These are phyloP conservation scores for Blastocystis sp. DNA, from an alignment of 352 stramenopile species.

Conservation along the genomic window DNA sequence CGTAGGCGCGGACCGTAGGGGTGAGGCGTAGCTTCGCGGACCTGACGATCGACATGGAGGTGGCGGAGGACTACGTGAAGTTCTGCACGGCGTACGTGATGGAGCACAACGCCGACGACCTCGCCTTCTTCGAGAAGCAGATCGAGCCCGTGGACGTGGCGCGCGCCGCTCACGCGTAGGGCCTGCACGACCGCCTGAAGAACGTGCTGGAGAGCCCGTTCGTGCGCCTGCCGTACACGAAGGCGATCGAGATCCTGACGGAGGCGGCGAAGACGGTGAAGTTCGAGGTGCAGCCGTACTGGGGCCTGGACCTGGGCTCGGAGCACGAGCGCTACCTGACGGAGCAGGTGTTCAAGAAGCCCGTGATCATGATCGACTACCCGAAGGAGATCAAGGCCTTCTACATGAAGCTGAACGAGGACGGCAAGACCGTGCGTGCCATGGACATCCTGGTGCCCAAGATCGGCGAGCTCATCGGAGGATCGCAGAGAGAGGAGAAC, in stretches of 20 bases:
- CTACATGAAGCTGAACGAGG: slow-evolving; percentile 96
- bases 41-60: slow-evolving; percentile 87
- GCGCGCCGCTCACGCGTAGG: slow-evolving; percentile 65
- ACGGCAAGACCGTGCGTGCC: slow-evolving; percentile 85
- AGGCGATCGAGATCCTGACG: slow-evolving; percentile 87
- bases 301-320: slow-evolving; percentile 92
- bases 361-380: slow-evolving; percentile 95
- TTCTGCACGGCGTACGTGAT: slow-evolving; percentile 80
- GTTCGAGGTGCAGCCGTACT: slow-evolving; percentile 73
- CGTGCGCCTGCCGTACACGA: slow-evolving; percentile 86
- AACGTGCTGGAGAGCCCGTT: slow-evolving; percentile 81
- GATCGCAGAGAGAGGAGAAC: slow-evolving; percentile 89
- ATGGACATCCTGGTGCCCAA: slow-evolving; percentile 90
- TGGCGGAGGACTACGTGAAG: slow-evolving; percentile 86
- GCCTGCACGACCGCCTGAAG: slow-evolving; percentile 79
- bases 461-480: slow-evolving; percentile 86
- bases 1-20: slow-evolving; percentile 75
- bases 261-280: slow-evolving; percentile 82
- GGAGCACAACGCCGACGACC: slow-evolving; percentile 82
- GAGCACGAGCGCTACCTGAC: slow-evolving; percentile 91
- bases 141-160: slow-evolving; percentile 76
- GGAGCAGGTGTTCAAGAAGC: slow-evolving; percentile 75
- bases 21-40: slow-evolving; percentile 75
- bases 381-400: slow-evolving; percentile 95
- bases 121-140: slow-evolving; percentile 85